phyloP scores from a whole-genome alignment of 2,329 filamentous ascomycete genomes.

The Fusarium chaquense region DNA sequence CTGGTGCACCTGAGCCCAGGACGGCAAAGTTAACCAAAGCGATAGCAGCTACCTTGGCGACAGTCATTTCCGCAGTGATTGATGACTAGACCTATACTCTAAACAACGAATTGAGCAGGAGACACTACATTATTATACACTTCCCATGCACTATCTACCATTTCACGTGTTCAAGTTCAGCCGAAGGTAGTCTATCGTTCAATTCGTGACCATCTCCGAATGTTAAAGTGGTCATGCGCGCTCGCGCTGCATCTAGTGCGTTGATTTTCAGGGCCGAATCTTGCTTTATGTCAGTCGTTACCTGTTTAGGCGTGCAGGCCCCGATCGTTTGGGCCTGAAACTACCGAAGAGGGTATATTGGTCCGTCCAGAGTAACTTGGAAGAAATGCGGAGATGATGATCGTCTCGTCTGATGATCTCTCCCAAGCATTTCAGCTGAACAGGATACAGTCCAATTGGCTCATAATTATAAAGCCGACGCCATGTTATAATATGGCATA shows the following conservation, averaged over 20 bases:
- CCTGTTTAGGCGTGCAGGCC: background rate
- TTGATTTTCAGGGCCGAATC: slow-evolving; percentile 2
- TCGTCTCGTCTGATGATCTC: slow-evolving; percentile 2
- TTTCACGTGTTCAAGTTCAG: background rate
- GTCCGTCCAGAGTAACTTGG: slow-evolving; percentile 15
- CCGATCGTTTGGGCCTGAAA: background rate
- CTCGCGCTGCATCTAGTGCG: background rate
- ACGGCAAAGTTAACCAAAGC: slow-evolving; percentile 3
- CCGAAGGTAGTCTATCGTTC: background rate
- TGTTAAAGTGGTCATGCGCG: slow-evolving; percentile 16
- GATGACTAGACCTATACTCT: background rate
- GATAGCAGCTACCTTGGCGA: slow-evolving; percentile 4
- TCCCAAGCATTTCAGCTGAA: slow-evolving; percentile 1
- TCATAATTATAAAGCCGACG: background rate
- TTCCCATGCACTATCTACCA: background rate
- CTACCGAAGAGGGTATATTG: slow-evolving; percentile 18
- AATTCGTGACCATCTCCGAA: slow-evolving; percentile 15
- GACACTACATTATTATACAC: slow-evolving; percentile 1
- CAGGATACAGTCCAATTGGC: background rate
- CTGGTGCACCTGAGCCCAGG: slow-evolving; percentile 5
- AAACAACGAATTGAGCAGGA: background rate
- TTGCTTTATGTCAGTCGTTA: slow-evolving; percentile 15
- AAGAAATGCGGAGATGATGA: slow-evolving; percentile 25
- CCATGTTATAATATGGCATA: background rate
- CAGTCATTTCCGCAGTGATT: background rate